Evolutionary conservation across 805 yeast genomes (phyloP), one percentile per base, ranked within the genome.

Genomic region (Spathaspora girioi): DNA sequence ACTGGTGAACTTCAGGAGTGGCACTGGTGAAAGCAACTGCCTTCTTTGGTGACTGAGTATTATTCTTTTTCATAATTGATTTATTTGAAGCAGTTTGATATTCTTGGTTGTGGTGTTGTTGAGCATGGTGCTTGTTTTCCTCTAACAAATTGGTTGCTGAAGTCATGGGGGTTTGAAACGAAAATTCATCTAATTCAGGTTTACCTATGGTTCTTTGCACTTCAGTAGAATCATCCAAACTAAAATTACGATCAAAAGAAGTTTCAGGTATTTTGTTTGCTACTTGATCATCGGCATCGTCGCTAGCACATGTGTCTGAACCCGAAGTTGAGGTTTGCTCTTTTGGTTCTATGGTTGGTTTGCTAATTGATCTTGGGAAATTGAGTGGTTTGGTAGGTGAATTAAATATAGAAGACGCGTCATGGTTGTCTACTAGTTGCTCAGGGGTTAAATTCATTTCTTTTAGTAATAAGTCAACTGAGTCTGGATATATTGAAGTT

Each of bases 271-370:
- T 19, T n/a, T 27, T 20, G 29, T 26, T 18, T 20, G 9, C 12
- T 32, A 41, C 19, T 38, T 51, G 47, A 17, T 59, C 64, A 15
- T 38, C 43, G 20, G 71, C 75, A n/a, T 38, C 43, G 23, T 72
- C 75, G 54, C 75, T 70, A 17, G 69, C 70, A 45, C 64, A 73
- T 8, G 79, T 74, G 48, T 74, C 79, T 3, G 77, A 68, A 48
- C 72, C 65, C 6, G 78, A 73, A 54, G 68, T 20, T 19, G 20
- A 20, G 10, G n/a, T 14, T 10, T 6, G 20, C 12, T 45, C 38
- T 26, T 23, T 70, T 50, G 65, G 66, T 45, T 71, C 76, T 46
- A 40, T 50, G 44, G n/a, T 50, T 43, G 47, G 44, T 46, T 50
- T 49, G 23, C 44, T 47, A 38, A 46, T 51, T 35, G 50, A 45